Percentiles rank a stretch among this genome's conserved stretches.
phyloP scores from a whole-genome alignment of 345 rosid species.

The Raphanus sativus region DNA sequence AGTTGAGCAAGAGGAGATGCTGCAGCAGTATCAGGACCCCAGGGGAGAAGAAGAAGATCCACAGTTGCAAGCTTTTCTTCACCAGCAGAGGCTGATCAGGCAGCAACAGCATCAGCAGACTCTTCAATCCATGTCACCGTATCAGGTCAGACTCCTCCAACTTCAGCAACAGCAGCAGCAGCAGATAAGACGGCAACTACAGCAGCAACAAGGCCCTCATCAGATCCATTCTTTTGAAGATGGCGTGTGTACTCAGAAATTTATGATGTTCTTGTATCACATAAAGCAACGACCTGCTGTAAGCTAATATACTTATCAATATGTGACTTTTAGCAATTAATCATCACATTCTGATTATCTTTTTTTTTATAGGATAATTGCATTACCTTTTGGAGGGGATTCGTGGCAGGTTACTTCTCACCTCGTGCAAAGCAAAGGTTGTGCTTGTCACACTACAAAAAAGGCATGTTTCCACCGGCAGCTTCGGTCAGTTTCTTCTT shows the following conservation, averaged over 20 bases:
- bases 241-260: slow-evolving; percentile 79
- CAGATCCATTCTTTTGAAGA: slow-evolving; percentile 58
- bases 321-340: not conserved
- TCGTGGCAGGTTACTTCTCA: slow-evolving; percentile 88
- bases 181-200: slow-evolving; percentile 73
- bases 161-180: slow-evolving; percentile 66
- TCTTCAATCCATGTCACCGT: slow-evolving; percentile 78
- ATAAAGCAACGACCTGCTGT: slow-evolving; percentile 78
- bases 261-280: slow-evolving; percentile 92
- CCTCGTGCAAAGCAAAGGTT: slow-evolving; percentile 94
- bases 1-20: slow-evolving; percentile 77
- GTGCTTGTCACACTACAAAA: slow-evolving; percentile 86
- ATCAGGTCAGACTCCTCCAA: slow-evolving; percentile 70
- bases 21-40: slow-evolving; percentile 64
- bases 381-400: slow-evolving; percentile 91
- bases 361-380: slow-evolving; percentile 64
- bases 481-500: slow-evolving; percentile 65
- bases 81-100: slow-evolving; percentile 62
- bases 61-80: slow-evolving; percentile 68
- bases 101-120: slow-evolving; percentile 42
- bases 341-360: slow-evolving; percentile 8
- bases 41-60: slow-evolving; percentile 53
- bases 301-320: slow-evolving; percentile 34
- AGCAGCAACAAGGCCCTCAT: slow-evolving; percentile 75
- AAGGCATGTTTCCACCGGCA: slow-evolving; percentile 90